Conservation (phyloP, 345 rosid genomes). For the Excoecaria agallocha region DNA sequence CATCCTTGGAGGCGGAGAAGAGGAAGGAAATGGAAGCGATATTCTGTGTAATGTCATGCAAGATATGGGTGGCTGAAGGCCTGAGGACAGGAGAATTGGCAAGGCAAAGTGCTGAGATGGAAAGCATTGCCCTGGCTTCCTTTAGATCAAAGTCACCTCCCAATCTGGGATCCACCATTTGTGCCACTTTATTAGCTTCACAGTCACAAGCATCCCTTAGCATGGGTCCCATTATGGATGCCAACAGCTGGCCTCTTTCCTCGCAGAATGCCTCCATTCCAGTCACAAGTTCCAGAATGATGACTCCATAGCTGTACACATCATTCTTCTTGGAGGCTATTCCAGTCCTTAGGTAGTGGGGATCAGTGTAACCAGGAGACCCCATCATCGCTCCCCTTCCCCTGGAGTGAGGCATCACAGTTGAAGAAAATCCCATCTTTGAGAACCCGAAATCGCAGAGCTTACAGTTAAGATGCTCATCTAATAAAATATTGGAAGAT, state of each 20-base stretch:
- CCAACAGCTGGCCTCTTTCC: slow-evolving; percentile 53
- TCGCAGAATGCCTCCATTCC: slow-evolving; percentile 71
- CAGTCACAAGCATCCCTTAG: slow-evolving; percentile 24
- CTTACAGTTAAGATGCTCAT: slow-evolving; percentile 61
- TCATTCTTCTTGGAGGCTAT: slow-evolving; percentile 81
- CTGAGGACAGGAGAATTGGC: slow-evolving; percentile 47
- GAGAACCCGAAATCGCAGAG: slow-evolving; percentile 90
- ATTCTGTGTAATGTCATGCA: slow-evolving; percentile 35
- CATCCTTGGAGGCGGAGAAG: slow-evolving; percentile 11
- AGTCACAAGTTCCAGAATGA: slow-evolving; percentile 65
- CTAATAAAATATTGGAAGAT: slow-evolving; percentile 72
- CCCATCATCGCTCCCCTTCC: slow-evolving; percentile 62
- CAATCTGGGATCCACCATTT: slow-evolving; percentile 60
- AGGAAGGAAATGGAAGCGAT: slow-evolving; percentile 38
- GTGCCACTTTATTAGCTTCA: slow-evolving; percentile 26
- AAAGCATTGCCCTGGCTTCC: slow-evolving; percentile 55
- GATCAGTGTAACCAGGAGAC: slow-evolving; percentile 88
- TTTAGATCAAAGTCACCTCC: slow-evolving; percentile 41
- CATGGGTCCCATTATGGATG: slow-evolving; percentile 38
- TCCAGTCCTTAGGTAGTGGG: slow-evolving; percentile 78
- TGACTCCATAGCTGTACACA: slow-evolving; percentile 77
- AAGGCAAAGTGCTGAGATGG: slow-evolving; percentile 50
- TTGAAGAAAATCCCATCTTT: slow-evolving; percentile 76
- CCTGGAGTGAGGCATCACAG: slow-evolving; percentile 41
- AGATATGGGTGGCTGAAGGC: slow-evolving; percentile 58